These are phyloP conservation scores for Phytophthora kernoviae DNA, from an alignment of 352 stramenopile genomes.

Conservation along the genomic window DNA sequence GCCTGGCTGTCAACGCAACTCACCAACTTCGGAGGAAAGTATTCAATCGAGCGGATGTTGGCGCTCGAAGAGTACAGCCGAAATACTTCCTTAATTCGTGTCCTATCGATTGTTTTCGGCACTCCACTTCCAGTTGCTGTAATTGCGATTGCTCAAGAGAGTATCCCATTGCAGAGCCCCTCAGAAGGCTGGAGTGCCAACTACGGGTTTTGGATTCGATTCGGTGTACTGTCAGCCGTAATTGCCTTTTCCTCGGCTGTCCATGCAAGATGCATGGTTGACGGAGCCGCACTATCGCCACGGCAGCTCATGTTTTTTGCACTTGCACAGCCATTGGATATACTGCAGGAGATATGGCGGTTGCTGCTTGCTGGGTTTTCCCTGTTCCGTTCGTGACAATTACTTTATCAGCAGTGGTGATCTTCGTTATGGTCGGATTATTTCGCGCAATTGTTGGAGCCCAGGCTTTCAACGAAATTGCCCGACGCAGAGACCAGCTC, in stretches of 20 bases:
- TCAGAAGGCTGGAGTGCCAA: not conserved
- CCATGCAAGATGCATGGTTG: not conserved
- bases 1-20: not conserved
- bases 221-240: not conserved
- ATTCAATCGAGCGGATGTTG: conserved; percentile 7
- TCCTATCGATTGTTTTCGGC: not conserved
- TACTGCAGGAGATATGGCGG: not conserved
- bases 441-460: not conserved
- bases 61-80: conserved; percentile 7
- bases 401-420: not conserved
- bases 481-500: not conserved
- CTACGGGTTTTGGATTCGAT: conserved; percentile 12
- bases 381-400: conserved; percentile 3
- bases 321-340: not conserved
- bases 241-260: conserved; percentile 11
- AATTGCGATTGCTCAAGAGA: not conserved
- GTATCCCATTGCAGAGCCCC: conserved; percentile 4
- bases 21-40: conserved; percentile 5
- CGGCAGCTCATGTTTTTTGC: conserved; percentile 5
- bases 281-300: not conserved
- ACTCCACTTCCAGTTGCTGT: not conserved
- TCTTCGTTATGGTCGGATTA: not conserved
- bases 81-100: not conserved
- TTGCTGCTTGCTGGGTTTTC: conserved; percentile 1
- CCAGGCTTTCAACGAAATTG: not conserved